phyloP scores from a whole-genome alignment of 805 yeast species.

The Suhomyces sp. region DNA sequence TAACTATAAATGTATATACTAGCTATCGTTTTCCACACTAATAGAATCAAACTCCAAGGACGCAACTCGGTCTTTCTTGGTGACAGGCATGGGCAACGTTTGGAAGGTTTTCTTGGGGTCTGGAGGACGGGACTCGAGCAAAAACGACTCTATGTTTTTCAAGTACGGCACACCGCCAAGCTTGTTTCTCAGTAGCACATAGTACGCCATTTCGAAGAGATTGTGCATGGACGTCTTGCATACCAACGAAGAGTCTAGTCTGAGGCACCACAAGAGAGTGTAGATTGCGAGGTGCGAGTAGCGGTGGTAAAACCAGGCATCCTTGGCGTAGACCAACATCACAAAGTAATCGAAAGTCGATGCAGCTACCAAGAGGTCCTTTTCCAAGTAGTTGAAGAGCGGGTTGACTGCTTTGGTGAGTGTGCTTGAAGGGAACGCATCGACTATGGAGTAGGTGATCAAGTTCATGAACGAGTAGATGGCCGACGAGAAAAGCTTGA shows the following conservation, averaged over 20 bases:
- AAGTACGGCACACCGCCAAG: neutral
- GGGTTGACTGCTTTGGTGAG: constrained; percentile 13
- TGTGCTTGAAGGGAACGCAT: constrained; percentile 14
- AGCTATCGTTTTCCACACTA: constrained; percentile 20
- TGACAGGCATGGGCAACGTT: neutral
- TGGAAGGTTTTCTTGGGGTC: neutral
- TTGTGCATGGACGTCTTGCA: constrained; percentile 13
- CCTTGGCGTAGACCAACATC: constrained; percentile 10
- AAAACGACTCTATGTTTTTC: neutral
- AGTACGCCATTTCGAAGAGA: neutral
- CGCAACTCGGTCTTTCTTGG: constrained; percentile 14
- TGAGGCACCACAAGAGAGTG: constrained; percentile 9
- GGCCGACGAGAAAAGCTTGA: constrained; percentile 25
- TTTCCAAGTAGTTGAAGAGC: constrained; percentile 15
- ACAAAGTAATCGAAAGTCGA: constrained; percentile 11
- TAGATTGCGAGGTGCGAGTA: constrained; percentile 8
- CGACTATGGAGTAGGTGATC: constrained; percentile 15
- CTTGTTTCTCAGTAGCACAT: neutral
- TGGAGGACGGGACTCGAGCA: neutral
- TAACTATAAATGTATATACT: neutral
- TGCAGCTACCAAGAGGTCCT: constrained; percentile 13
- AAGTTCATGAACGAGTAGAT: constrained; percentile 30
- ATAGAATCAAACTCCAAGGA: constrained; percentile 23
- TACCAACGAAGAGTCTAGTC: constrained; percentile 11
- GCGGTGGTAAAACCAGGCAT: constrained; percentile 1